Percentiles rank a stretch among this genome's conserved stretches.
phyloP scores from a whole-genome alignment of 768 basidiomycete genomes.

The Tephrocybe rancida region DNA sequence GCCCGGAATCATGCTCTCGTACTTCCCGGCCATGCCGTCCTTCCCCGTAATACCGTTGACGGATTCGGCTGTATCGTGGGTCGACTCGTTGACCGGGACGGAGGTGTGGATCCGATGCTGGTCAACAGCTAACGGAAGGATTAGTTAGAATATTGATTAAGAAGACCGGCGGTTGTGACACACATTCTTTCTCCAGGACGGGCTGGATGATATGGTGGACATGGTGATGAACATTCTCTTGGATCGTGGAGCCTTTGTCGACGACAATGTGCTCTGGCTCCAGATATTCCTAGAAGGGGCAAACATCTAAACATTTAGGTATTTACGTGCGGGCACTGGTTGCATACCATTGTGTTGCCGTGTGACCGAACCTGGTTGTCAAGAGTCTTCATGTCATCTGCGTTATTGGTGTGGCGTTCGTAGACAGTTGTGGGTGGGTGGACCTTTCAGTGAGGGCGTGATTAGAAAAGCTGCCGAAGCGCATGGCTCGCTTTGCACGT shows the following conservation, averaged over 20 bases:
- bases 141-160: neutral
- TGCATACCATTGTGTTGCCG: neutral
- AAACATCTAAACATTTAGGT: neutral
- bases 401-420: constrained; percentile 5
- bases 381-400: constrained; percentile 3
- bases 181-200: constrained; percentile 12
- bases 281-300: neutral
- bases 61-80: neutral
- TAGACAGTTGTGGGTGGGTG: neutral
- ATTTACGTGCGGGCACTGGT: neutral
- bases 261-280: constrained; percentile 1
- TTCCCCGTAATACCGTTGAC: neutral
- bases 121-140: neutral
- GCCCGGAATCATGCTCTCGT: neutral
- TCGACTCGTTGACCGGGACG: constrained; percentile 3
- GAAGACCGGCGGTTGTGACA: neutral
- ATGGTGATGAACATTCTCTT: constrained; percentile 9
- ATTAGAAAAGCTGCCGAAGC: neutral
- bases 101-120: constrained; percentile 1
- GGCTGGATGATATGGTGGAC: constrained; percentile 12
- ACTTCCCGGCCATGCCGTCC: neutral
- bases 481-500: neutral
- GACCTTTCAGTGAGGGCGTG: neutral
- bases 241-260: constrained; percentile 9
- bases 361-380: neutral